Percentiles rank a stretch among this genome's conserved stretches.
Conservation (phyloP, 257 asterid species). For the Paulownia fortunei region DNA sequence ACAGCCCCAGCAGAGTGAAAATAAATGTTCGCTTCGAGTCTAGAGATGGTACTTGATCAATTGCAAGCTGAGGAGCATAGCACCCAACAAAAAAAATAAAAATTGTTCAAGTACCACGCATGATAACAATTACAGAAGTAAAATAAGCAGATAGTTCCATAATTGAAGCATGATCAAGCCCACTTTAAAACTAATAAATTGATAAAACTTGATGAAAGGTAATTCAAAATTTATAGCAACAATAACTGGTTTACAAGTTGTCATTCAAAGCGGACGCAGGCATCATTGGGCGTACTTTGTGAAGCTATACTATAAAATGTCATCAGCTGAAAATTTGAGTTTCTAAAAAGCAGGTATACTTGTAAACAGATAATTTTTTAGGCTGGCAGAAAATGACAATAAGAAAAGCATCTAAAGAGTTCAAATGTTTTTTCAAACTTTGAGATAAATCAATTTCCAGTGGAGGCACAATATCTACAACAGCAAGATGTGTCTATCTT, state of each 20-base stretch:
- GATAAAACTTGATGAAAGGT: slow-evolving; percentile 7
- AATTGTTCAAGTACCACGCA: slow-evolving; percentile 9
- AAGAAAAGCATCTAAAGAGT: too few relatives aligned
- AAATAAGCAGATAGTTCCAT: slow-evolving; percentile 3
- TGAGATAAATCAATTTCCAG: neutral
- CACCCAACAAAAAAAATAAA: neutral
- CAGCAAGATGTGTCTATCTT: neutral
- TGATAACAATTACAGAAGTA: slow-evolving; percentile 1
- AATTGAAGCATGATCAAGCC: neutral
- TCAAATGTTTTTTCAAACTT: neutral
- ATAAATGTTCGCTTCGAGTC: slow-evolving; percentile 79
- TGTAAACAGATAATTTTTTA: neutral
- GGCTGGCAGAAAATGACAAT: neutral
- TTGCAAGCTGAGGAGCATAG: slow-evolving; percentile 55
- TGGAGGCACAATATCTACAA: neutral
- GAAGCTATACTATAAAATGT: neutral
- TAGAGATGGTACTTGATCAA: slow-evolving; percentile 67
- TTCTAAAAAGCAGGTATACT: neutral
- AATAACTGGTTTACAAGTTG: slow-evolving; percentile 1
- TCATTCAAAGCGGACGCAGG: slow-evolving; percentile 10
- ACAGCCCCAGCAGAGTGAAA: slow-evolving; percentile 85
- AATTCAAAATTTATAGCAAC: neutral
- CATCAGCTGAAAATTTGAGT: neutral
- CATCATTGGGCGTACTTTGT: neutral
- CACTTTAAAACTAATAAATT: slow-evolving; percentile 2